Percentiles rank a stretch among this genome's conserved stretches.
phyloP scores from a whole-genome alignment of 1,139 yeast genomes.

The Suhomyces chickasaworum region DNA sequence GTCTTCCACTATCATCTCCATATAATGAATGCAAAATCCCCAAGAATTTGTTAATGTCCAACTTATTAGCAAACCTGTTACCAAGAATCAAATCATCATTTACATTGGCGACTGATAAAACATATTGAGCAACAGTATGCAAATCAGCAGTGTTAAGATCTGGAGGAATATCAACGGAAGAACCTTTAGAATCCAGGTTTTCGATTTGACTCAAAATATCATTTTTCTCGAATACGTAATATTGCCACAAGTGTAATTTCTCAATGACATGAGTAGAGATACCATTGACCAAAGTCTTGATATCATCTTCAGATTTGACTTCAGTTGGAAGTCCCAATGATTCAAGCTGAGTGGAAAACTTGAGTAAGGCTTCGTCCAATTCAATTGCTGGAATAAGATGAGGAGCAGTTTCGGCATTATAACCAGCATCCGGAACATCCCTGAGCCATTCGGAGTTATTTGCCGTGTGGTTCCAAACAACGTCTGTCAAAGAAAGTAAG shows the following conservation, averaged over 20 bases:
- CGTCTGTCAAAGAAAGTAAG: slow-evolving; percentile 81
- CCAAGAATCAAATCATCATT: slow-evolving; percentile 26
- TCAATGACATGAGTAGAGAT: slow-evolving; percentile 67
- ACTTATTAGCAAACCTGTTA: slow-evolving; percentile 52
- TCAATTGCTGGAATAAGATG: slow-evolving; percentile 84
- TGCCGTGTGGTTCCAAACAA: slow-evolving; percentile 95
- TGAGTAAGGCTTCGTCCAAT: slow-evolving; percentile 66
- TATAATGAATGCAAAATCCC: slow-evolving; percentile 39
- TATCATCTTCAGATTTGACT: slow-evolving; percentile 52
- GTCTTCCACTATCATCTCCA: slow-evolving; percentile 35
- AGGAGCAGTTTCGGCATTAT: slow-evolving; percentile 84
- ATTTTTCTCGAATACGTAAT: slow-evolving; percentile 66
- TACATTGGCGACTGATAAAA: slow-evolving; percentile 43
- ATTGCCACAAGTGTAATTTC: slow-evolving; percentile 80
- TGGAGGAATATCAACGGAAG: slow-evolving; percentile 34
- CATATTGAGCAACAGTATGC: slow-evolving; percentile 52
- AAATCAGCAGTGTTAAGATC: slow-evolving; percentile 36
- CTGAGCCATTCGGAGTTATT: slow-evolving; percentile 83
- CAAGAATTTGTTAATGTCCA: slow-evolving; percentile 55
- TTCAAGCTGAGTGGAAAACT: slow-evolving; percentile 59
- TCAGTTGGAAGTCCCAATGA: slow-evolving; percentile 62
- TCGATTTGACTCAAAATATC: slow-evolving; percentile 35
- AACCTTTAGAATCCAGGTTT: slow-evolving; percentile 25
- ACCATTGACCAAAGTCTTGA: slow-evolving; percentile 63
- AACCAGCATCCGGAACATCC: slow-evolving; percentile 89